Percentiles rank a stretch among this genome's conserved stretches.
These are phyloP conservation scores for Ophiostoma ips DNA, from an alignment of 2,329 filamentous ascomycete genomes.

Conservation along the genomic window DNA sequence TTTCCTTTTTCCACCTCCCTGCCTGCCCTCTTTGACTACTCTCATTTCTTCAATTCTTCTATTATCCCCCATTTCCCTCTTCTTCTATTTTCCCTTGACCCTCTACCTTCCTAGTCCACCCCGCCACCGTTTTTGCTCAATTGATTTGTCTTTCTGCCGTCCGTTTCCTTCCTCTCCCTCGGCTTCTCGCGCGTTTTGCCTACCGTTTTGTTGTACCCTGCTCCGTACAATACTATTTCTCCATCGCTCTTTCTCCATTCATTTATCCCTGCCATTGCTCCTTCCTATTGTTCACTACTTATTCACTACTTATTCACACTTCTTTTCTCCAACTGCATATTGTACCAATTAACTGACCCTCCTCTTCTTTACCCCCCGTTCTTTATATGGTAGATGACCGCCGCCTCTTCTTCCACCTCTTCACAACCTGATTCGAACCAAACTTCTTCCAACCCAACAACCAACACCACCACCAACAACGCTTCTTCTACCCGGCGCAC, in stretches of 20 bases:
- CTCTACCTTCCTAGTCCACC: neutral
- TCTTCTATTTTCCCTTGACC: neutral
- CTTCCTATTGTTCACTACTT: constrained; percentile 1
- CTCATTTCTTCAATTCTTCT: neutral
- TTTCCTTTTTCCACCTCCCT: neutral
- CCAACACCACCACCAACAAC: constrained; percentile 2
- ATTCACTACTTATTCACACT: constrained; percentile 3
- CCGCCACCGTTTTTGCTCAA: neutral
- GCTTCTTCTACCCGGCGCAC: neutral
- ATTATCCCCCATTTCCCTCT: neutral
- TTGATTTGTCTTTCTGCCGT: neutral
- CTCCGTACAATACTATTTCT: neutral
- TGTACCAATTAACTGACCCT: neutral
- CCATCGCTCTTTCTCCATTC: neutral
- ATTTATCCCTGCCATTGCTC: neutral
- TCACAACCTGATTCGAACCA: constrained; percentile 18
- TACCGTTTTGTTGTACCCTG: constrained; percentile 1
- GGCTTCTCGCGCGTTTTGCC: neutral
- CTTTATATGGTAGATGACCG: constrained; percentile 31
- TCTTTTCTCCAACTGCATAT: constrained; percentile 6
- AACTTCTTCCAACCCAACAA: constrained; percentile 12
- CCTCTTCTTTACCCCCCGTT: neutral
- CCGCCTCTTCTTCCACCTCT: constrained; percentile 13
- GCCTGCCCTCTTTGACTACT: neutral
- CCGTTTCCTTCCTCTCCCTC: neutral